phyloP scores from a whole-genome alignment of 2,329 filamentous ascomycete species.

The Aspergillus pseudotamarii region DNA sequence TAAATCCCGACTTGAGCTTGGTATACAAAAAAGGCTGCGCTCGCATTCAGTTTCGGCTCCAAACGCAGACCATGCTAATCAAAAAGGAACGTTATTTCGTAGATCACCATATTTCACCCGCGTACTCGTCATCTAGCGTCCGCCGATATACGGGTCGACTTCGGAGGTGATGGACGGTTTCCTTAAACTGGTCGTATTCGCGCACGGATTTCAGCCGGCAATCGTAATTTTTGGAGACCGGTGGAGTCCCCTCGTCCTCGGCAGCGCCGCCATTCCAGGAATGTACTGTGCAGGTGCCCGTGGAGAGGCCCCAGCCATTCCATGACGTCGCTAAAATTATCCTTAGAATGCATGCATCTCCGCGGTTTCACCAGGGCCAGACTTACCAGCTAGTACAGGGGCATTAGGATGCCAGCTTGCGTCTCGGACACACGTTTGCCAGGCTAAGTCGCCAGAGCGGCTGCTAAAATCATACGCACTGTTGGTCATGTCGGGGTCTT shows the following conservation, averaged over 20 bases:
- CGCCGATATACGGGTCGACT: slow-evolving; percentile 21
- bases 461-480: slow-evolving; percentile 60
- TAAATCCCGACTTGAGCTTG: background rate
- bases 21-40: background rate
- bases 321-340: slow-evolving; percentile 69
- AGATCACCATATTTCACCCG: slow-evolving; percentile 13
- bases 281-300: slow-evolving; percentile 77
- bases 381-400: slow-evolving; percentile 71
- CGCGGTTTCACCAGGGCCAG: slow-evolving; percentile 5
- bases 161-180: slow-evolving; percentile 15
- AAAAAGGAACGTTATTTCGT: background rate
- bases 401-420: slow-evolving; percentile 88
- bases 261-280: slow-evolving; percentile 70
- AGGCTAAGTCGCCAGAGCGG: slow-evolving; percentile 56
- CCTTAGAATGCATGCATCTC: background rate
- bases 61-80: background rate
- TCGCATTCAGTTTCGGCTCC: background rate
- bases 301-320: slow-evolving; percentile 74
- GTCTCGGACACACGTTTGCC: slow-evolving; percentile 82
- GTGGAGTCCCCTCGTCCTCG: slow-evolving; percentile 64
- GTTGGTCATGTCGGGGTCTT: slow-evolving; percentile 54
- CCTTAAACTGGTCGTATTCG: slow-evolving; percentile 45
- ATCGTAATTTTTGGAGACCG: slow-evolving; percentile 64
- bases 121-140: slow-evolving; percentile 8
- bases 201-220: slow-evolving; percentile 57